phyloP scores from a whole-genome alignment of 2,329 filamentous ascomycete genomes.

The Botrytis aclada region DNA sequence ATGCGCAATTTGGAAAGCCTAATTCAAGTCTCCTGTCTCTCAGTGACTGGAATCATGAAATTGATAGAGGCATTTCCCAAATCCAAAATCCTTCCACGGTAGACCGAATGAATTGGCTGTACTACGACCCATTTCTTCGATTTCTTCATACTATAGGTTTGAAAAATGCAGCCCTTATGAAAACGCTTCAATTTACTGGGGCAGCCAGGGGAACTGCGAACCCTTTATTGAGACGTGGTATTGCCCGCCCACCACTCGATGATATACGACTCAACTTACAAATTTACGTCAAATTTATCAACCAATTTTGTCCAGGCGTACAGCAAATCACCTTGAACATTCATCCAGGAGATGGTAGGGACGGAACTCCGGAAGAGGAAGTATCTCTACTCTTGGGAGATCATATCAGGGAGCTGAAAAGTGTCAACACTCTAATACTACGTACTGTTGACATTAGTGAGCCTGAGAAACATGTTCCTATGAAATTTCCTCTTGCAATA shows the following conservation, averaged over 20 bases:
- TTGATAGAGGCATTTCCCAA: not conserved
- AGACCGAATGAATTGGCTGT: not conserved
- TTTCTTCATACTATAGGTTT: not conserved
- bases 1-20: not conserved
- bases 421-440: not conserved
- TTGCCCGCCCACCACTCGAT: not conserved
- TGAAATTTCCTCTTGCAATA: not conserved
- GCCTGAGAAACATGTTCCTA: not conserved
- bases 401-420: not conserved
- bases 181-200: not conserved
- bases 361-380: fast-evolving
- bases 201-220: fast-evolving
- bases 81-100: not conserved
- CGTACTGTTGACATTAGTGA: not conserved
- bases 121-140: not conserved
- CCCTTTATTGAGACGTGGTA: not conserved
- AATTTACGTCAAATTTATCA: not conserved
- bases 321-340: not conserved
- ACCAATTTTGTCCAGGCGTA: not conserved
- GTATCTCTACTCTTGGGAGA: not conserved
- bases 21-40: not conserved
- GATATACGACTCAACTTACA: not conserved
- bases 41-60: not conserved
- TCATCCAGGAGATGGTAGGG: not conserved
- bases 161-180: not conserved